Conservation (phyloP, 129 eudicot species). For the Kitagawia praeruptora region DNA sequence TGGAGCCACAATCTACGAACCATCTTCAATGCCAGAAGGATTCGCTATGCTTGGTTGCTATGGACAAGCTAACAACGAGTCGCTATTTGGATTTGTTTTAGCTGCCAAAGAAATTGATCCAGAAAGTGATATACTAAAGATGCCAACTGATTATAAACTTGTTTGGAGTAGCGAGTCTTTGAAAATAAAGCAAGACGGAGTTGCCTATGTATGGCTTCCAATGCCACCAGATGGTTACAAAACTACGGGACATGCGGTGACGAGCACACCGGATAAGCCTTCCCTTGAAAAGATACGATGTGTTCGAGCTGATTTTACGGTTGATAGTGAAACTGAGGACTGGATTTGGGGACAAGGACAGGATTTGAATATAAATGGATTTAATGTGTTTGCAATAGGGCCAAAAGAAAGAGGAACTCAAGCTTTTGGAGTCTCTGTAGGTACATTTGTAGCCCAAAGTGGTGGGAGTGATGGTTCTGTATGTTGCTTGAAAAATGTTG, state of each 20-base stretch:
- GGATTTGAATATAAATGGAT: slow-evolving; percentile 20
- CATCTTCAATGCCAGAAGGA: slow-evolving; percentile 54
- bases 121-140: slow-evolving; percentile 23
- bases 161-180: slow-evolving; percentile 56
- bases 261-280: slow-evolving; percentile 56
- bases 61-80: slow-evolving; percentile 52
- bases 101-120: slow-evolving; percentile 38
- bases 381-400: slow-evolving; percentile 39
- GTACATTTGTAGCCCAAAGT: slow-evolving; percentile 47
- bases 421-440: slow-evolving; percentile 36
- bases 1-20: slow-evolving; percentile 64
- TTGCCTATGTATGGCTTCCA: slow-evolving; percentile 67
- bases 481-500: slow-evolving; percentile 42
- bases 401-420: slow-evolving; percentile 47
- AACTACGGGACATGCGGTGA: slow-evolving; percentile 55
- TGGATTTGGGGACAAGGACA: slow-evolving; percentile 67
- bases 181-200: slow-evolving; percentile 46
- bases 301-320: slow-evolving; percentile 53
- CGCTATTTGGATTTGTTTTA: slow-evolving; percentile 60
- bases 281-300: slow-evolving; percentile 47
- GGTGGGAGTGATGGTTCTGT: slow-evolving; percentile 16
- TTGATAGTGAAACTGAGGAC: slow-evolving; percentile 27
- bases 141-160: slow-evolving; percentile 59
- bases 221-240: slow-evolving; percentile 60
- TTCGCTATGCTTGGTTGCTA: slow-evolving; percentile 57